These are phyloP conservation scores for Diaporthe velutina DNA, from an alignment of 2,329 filamentous ascomycete genomes.

Conservation along the genomic window DNA sequence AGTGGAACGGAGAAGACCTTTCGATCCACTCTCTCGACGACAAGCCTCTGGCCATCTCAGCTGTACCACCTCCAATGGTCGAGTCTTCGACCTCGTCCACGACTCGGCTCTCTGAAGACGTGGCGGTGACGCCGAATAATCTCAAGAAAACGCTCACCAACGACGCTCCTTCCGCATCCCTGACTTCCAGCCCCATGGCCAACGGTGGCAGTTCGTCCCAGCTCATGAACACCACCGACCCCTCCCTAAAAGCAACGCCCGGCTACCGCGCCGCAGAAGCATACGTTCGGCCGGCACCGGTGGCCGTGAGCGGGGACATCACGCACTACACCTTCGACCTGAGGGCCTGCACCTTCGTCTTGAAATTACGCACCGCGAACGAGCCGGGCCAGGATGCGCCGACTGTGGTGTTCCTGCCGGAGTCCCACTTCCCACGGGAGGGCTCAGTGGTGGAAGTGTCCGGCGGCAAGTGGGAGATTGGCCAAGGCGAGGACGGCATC, in stretches of 20 bases:
- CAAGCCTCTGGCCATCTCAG: slow-evolving; percentile 67
- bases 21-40: slow-evolving; percentile 92
- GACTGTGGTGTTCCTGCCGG: slow-evolving; percentile 88
- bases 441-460: slow-evolving; percentile 80
- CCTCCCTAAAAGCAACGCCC: slow-evolving; percentile 68
- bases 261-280: slow-evolving; percentile 94
- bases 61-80: slow-evolving; percentile 39
- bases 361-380: slow-evolving; percentile 74
- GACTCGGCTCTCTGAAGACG: slow-evolving; percentile 50
- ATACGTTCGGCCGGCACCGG: slow-evolving; percentile 87
- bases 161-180: slow-evolving; percentile 69
- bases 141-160: slow-evolving; percentile 79
- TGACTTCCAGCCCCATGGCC: slow-evolving; percentile 54
- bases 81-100: slow-evolving; percentile 56
- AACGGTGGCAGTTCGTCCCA: not conserved
- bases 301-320: slow-evolving; percentile 79
- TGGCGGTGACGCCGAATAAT: slow-evolving; percentile 79
- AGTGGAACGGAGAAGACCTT: slow-evolving; percentile 98
- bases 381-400: slow-evolving; percentile 70
- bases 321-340: slow-evolving; percentile 85
- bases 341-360: slow-evolving; percentile 79
- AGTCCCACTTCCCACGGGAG: slow-evolving; percentile 89
- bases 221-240: slow-evolving; percentile 55
- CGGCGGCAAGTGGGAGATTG: slow-evolving; percentile 91
- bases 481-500: slow-evolving; percentile 74